Evolutionary conservation across 371 early-diverging fungal genomes (phyloP).

Genomic region (Mucor circinelloides): DNA sequence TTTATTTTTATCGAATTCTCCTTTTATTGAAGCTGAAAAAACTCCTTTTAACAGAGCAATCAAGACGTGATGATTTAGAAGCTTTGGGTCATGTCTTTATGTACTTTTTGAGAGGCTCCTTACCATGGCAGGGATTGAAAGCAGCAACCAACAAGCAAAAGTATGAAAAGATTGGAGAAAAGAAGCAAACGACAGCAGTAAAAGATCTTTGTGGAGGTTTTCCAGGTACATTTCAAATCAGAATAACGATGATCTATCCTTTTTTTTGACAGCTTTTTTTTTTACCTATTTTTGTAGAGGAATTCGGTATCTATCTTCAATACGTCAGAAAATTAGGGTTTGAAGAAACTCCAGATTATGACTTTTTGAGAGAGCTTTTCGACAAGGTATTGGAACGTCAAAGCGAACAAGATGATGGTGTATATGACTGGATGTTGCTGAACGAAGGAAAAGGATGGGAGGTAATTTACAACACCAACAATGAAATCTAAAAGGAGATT

Average conservation of each 20-base stretch:
- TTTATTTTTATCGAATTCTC: background rate
- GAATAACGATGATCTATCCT: background rate
- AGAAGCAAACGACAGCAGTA: conserved; percentile 79
- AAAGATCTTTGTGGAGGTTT: conserved; percentile 84
- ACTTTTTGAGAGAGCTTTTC: conserved; percentile 83
- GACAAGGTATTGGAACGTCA: conserved; percentile 75
- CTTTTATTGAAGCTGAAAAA: background rate
- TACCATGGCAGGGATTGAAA: conserved; percentile 97
- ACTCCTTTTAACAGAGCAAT: conserved; percentile 68
- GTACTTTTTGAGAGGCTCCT: conserved; percentile 89
- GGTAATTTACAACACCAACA: conserved; percentile 25
- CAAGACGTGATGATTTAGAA: conserved; percentile 96
- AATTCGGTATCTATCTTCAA: conserved; percentile 89
- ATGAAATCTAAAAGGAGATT: background rate
- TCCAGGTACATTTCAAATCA: conserved; percentile 54
- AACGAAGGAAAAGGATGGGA: conserved; percentile 71
- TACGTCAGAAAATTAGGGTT: conserved; percentile 93
- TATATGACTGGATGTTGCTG: conserved; percentile 92
- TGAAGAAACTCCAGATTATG: conserved; percentile 97
- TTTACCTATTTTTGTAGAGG: conserved; percentile 52
- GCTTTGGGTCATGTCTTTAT: conserved; percentile 94
- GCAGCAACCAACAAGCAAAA: conserved; percentile 94
- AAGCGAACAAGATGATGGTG: conserved; percentile 81
- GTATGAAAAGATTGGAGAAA: conserved; percentile 92
- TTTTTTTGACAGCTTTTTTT: background rate